Base-by-base conservation (phyloP, 768 basidiomycete genomes). In the Boletellus sp. region DNA sequence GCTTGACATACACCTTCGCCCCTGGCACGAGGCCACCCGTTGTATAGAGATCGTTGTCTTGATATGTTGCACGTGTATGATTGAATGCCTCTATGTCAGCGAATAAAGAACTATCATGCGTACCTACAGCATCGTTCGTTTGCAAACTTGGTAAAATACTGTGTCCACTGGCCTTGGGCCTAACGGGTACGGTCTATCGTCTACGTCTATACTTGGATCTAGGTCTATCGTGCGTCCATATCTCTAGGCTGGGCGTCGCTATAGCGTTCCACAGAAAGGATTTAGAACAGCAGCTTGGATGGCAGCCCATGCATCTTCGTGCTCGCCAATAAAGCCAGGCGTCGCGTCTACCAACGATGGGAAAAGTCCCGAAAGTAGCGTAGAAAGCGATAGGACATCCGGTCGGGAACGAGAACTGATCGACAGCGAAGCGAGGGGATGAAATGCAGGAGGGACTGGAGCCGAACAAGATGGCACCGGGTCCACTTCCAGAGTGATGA, bases 1-100 rank as follows among this genome's bases (percentile, higher is more conserved):
- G 88, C 42, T 70, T 92, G 72, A 91, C 89, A 44, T 91, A 90
- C 78, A 83, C 85, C 50, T 90, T 91, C 77, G 77, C 79, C 53
- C 84, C 89, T 42, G 88, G 87, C 55, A 81, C 79, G 70, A 88
- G 88, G 72, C 87, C 87, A 44, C 85, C 87, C 48, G 78, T 76
- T 50, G 80, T 80, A 52, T 88, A 78, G 76, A 50, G 26, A 26
- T 17, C 28, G 2, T 16, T 28, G 11, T 50, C 40, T 28, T 39
- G 23, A 45, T 47, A 53, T 60, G 38, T 50, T 47, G 53, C 51
- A 50, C 45, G 41, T 26, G 23, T 50, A 62, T 32, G 41, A 42
- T 32, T 13, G 15, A 54, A 54, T 60, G 48, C 5, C 19, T 7
- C 31, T 43, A 22, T 43, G 17, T 52, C 31, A n/a, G 3, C 31